Base-by-base conservation (phyloP, 768 basidiomycete genomes). In the Trametes elegans region DNA sequence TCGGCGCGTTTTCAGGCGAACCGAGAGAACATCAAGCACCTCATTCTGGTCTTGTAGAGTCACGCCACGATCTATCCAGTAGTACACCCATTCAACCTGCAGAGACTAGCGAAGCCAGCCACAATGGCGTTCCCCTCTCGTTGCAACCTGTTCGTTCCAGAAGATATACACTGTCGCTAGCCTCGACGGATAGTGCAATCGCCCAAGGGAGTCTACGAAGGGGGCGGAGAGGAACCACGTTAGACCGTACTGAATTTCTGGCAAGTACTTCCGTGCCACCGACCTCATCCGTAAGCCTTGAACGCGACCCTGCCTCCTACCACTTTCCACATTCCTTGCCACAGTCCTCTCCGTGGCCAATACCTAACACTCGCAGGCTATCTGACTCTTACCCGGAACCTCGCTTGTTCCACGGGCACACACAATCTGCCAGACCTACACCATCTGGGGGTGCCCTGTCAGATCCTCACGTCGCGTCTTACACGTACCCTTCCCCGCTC, bases 81-180 rank as follows among this genome's bases (percentile, higher is more conserved):
- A 55, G 49, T 40, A 55, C 38, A 58, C 36, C 54, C n/a, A n/a
- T n/a, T n/a, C n/a, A n/a, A 29, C 51, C 42, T 43, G 24, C 59
- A 36, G 45, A 58, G 29, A 19, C 27, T 49, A 40, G 26, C 29
- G 24, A 31, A 56, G 43, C 54, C 53, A 56, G 48, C 49, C 64
- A 46, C 51, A 58, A 61, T 48, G 49, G 53, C 43, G 57, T 64
- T 29, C 58, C 64, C 7, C 45, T 61, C 34, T 55, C 64, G 24
- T 55, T 64, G 13, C 68, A 66, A 43, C 48, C 59, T 26, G 44
- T 49, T 13, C 42, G 54, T 23, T 32, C 53, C 35, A 50, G 60
- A 13, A 64, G 61, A 18, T 60, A 61, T 31, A 65, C 67, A 0
- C 64, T 68, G 5, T 65, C 68, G 10, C 35, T 24, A 29, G 66